Evolutionary conservation across 257 asterid species (phyloP).

Genomic region (Capsicum baccatum): DNA sequence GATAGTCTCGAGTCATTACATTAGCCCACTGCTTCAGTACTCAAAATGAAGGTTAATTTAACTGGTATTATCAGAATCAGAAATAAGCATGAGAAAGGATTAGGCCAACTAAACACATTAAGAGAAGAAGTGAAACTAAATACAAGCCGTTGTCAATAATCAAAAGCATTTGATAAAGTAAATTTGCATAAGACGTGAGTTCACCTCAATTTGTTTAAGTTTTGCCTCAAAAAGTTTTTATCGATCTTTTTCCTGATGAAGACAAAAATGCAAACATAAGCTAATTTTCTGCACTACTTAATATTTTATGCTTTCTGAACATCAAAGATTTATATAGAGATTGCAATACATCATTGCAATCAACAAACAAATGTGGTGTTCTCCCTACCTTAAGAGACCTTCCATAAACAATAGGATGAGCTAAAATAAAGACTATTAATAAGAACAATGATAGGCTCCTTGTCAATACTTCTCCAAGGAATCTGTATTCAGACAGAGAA

Average conservation of each 20-base stretch:
- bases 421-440: constrained; percentile 94
- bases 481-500: constrained; percentile 52
- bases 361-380: not conserved
- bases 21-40: not conserved
- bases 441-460: constrained; percentile 98
- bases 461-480: constrained; percentile 99
- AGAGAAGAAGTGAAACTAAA: not conserved
- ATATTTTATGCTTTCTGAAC: constrained; percentile 16
- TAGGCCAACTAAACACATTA: not conserved
- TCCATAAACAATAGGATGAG: constrained; percentile 77
- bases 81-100: not conserved
- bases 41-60: not conserved
- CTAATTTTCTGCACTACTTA: constrained; percentile 7
- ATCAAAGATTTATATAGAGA: not conserved
- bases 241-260: constrained; percentile 78
- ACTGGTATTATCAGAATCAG: not conserved
- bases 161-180: not conserved
- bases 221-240: constrained; percentile 92
- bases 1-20: too few species aligned
- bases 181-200: constrained; percentile 27
- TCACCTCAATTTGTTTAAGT: constrained; percentile 95
- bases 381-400: constrained; percentile 74
- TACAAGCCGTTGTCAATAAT: not conserved
- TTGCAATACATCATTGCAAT: constrained; percentile 26
- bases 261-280: constrained; percentile 34